These are phyloP conservation scores for Suillus americanus DNA, from an alignment of 768 basidiomycete genomes.

Conservation along the genomic window DNA sequence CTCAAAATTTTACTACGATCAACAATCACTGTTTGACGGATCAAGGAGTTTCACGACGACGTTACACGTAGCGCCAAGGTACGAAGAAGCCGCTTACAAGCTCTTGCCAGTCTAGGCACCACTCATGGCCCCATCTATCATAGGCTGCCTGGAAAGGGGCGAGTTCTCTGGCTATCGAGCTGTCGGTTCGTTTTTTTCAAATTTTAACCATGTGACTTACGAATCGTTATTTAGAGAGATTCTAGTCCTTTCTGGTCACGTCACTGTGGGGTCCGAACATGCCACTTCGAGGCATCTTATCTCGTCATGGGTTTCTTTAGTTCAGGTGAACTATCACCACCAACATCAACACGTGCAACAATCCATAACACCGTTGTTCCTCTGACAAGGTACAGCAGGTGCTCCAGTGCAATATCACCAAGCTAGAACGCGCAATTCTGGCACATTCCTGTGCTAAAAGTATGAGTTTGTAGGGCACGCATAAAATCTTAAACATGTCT, in stretches of 20 bases:
- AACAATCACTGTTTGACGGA: slow-evolving; percentile 33
- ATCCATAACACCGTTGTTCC: not conserved
- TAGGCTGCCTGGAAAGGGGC: slow-evolving; percentile 34
- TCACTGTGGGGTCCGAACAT: not conserved
- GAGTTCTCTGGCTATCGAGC: slow-evolving; percentile 8
- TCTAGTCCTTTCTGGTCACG: not conserved
- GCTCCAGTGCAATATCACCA: not conserved
- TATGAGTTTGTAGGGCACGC: not conserved
- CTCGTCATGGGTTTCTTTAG: not conserved
- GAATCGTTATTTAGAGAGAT: not conserved
- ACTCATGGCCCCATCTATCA: too few species aligned
- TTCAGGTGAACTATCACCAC: not conserved
- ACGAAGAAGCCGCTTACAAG: slow-evolving; percentile 7
- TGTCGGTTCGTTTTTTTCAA: too few species aligned
- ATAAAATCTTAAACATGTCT: not conserved
- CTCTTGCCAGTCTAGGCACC: not conserved
- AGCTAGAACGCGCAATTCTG: not conserved
- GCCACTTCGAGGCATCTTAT: not conserved
- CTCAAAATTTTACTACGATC: slow-evolving; percentile 44
- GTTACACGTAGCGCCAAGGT: slow-evolving; percentile 20
- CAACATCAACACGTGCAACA: not conserved
- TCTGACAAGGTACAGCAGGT: not conserved
- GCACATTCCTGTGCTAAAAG: not conserved
- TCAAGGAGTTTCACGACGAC: slow-evolving; percentile 61
- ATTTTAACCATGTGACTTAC: not conserved